Evolutionary conservation across 1,284 basidiomycete species (phyloP), one percentile per base, ranked within the genome.

Genomic region (Leccinum griseonigrum): DNA sequence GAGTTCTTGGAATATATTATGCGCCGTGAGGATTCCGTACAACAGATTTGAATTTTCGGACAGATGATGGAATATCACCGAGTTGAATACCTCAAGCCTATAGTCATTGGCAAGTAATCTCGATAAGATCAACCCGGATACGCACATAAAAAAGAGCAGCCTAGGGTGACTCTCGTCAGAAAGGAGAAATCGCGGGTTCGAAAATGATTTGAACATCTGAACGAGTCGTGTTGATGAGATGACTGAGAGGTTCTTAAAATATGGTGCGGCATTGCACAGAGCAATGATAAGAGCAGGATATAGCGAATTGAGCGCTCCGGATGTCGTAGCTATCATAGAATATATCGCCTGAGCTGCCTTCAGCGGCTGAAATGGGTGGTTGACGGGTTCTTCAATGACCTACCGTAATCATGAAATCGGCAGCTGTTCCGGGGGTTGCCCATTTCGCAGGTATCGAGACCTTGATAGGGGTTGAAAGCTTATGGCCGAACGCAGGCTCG

Each of bases 101-200:
- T 18, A 56, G 50, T 61, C 64, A 56, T 61, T 34, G 48, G 28
- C n/a, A 54, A 57, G 48, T 29, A 57, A n/a, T 38, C 40, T 10
- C 34, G 38, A 52, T 16, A 56, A 57, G 16, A 56, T 18, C 29
- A 59, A 6, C 48, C 6, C n/a, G 34, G 28, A 26, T 34, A 69
- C 80, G 66, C 63, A 92, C 88, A 95, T 87, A 76, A 97, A 97
- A 76, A 92, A 98, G 32, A 97, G 80, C 28, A 98, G 77, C 56
- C 96, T 80, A 3, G 97, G 97, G 73, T 98, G 92, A 6, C 94
- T 93, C 75, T 98, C 95, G 66, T 98, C 95, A 1, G 93, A 89
- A 31, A 99, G 79, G 43, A 99, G 78, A 76, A 98, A 98, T 7
- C 86, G 79, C 0, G 97, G 93, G 63, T 90, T 91, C 1, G 94